These are phyloP conservation scores for Lachnum nothofagi DNA, from an alignment of 2,329 filamentous ascomycete genomes.

Conservation along the genomic window DNA sequence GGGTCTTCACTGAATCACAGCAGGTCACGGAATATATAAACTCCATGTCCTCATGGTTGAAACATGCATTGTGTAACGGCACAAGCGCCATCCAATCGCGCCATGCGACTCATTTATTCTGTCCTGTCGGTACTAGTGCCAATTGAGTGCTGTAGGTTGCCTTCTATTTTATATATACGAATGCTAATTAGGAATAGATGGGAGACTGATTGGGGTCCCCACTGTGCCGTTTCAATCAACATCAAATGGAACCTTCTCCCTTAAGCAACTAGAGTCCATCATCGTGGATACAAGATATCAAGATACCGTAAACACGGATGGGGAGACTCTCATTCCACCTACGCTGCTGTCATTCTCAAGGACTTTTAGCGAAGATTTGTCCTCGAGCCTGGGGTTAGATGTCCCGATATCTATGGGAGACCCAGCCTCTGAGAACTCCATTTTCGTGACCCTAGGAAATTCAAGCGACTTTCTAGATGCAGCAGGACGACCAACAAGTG, in stretches of 20 bases:
- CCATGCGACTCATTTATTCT: no score
- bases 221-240: constrained; percentile 32
- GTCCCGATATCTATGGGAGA: constrained; percentile 28
- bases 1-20: no score
- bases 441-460: constrained; percentile 46
- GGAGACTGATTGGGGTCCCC: constrained; percentile 28
- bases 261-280: constrained; percentile 34
- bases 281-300: constrained; percentile 42
- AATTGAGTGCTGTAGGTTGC: no score
- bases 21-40: no score
- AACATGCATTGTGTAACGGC: no score
- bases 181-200: not conserved
- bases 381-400: constrained; percentile 29
- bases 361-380: constrained; percentile 41
- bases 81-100: no score
- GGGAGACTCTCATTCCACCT: constrained; percentile 49
- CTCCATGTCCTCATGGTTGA: no score
- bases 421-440: constrained; percentile 18
- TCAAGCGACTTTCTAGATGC: constrained; percentile 39
- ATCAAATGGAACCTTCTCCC: constrained; percentile 26
- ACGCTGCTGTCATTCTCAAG: constrained; percentile 43
- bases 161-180: no score
- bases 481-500: constrained; percentile 42
- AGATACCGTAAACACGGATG: constrained; percentile 38
- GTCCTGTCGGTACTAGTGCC: no score